Percentiles rank a stretch among this genome's conserved stretches.
Conservation (phyloP, 805 yeast species). For the Candida alai region DNA sequence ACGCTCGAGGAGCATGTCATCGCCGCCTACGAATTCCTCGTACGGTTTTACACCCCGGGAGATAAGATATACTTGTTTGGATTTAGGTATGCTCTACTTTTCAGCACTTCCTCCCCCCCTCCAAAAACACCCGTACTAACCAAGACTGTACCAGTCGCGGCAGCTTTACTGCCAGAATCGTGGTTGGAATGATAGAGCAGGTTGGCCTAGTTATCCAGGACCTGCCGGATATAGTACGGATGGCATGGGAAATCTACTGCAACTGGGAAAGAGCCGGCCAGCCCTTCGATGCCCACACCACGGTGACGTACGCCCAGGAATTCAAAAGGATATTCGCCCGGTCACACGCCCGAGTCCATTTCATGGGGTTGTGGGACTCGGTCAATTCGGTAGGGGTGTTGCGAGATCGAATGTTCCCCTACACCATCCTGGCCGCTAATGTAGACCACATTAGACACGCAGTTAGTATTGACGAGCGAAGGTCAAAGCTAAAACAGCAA, state of each 20-base stretch:
- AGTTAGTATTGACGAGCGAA: conserved; percentile 61
- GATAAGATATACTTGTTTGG: conserved; percentile 58
- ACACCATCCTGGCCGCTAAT: conserved; percentile 44
- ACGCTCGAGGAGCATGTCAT: conserved; percentile 54
- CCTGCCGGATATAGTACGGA: conserved; percentile 49
- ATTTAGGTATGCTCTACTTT: conserved; percentile 32
- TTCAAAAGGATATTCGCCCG: conserved; percentile 54
- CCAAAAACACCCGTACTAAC: neutral
- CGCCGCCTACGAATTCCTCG: conserved; percentile 52
- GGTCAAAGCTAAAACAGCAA: conserved; percentile 60
- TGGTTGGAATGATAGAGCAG: conserved; percentile 61
- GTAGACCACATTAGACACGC: conserved; percentile 66
- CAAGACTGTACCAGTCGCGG: conserved; percentile 41
- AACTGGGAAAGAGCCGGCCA: conserved; percentile 61
- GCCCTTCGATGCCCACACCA: conserved; percentile 42
- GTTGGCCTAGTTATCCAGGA: conserved; percentile 60
- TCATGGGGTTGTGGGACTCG: conserved; percentile 69
- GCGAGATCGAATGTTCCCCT: conserved; percentile 57
- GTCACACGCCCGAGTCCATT: conserved; percentile 42
- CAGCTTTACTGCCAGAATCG: conserved; percentile 59
- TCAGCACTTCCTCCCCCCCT: neutral
- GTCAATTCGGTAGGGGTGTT: conserved; percentile 63
- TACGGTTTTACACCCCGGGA: conserved; percentile 45
- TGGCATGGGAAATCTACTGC: conserved; percentile 62
- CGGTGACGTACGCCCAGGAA: conserved; percentile 46